Conservation (phyloP, 495 filamentous ascomycete genomes). For the Penicillium angulare region DNA sequence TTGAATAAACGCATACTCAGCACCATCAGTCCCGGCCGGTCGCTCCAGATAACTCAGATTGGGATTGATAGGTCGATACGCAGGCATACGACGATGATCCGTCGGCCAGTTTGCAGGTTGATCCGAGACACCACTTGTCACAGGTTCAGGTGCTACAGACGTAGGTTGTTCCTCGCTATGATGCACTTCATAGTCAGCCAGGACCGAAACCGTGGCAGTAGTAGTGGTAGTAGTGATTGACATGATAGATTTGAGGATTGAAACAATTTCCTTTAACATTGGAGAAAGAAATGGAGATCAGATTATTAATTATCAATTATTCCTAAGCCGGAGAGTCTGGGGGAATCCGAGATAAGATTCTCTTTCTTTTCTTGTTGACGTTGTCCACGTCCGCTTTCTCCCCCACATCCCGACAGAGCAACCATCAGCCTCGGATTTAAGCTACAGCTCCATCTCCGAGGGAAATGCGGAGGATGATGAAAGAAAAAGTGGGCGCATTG, state of each 20-base stretch:
- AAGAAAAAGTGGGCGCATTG: background rate
- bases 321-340: too few relatives aligned
- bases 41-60: slow-evolving; percentile 40
- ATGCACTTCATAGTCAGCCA: slow-evolving; percentile 51
- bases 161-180: slow-evolving; percentile 28
- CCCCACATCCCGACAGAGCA: slow-evolving; percentile 28
- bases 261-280: slow-evolving; percentile 1
- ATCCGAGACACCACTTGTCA: background rate
- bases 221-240: slow-evolving; percentile 36
- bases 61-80: slow-evolving; percentile 47
- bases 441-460: background rate
- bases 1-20: slow-evolving; percentile 46
- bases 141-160: too few relatives aligned
- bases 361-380: too few relatives aligned
- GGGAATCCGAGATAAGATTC: too few relatives aligned
- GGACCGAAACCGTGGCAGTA: slow-evolving; percentile 24
- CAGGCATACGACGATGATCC: slow-evolving; percentile 48
- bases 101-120: slow-evolving; percentile 39
- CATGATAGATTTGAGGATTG: slow-evolving; percentile 24
- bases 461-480: background rate
- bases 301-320: too few relatives aligned
- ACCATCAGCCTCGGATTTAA: background rate
- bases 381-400: slow-evolving; percentile 15
- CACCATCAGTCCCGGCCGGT: slow-evolving; percentile 36
- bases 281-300: slow-evolving; percentile 2